phyloP scores from a whole-genome alignment of 2,329 filamentous ascomycete genomes.

The Paramyrothecium roridum region DNA sequence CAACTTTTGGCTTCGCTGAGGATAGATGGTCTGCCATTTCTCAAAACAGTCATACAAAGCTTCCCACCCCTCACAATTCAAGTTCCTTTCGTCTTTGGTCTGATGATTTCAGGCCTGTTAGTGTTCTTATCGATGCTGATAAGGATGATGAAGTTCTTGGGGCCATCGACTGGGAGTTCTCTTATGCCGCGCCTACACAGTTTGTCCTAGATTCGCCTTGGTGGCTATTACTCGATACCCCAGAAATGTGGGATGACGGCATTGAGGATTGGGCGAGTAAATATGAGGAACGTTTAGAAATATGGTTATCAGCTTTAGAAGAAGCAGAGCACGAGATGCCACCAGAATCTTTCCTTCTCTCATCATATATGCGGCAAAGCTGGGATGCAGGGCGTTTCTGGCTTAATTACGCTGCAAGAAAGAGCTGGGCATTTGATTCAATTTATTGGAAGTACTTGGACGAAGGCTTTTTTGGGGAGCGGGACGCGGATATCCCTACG shows the following conservation, averaged over 20 bases:
- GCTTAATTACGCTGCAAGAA: constrained; percentile 29
- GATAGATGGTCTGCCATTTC: constrained; percentile 25
- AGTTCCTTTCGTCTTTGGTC: constrained; percentile 22
- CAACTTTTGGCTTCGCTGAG: constrained; percentile 22
- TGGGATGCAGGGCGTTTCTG: constrained; percentile 29
- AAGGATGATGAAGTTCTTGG: constrained; percentile 19
- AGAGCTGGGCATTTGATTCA: constrained; percentile 29
- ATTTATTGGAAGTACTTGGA: constrained; percentile 30
- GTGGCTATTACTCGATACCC: constrained; percentile 31
- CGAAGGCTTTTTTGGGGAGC: constrained; percentile 8
- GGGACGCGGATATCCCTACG: constrained; percentile 5
- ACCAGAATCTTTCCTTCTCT: neutral
- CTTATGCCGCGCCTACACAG: constrained; percentile 27
- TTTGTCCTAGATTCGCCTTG: constrained; percentile 33
- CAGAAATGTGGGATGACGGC: constrained; percentile 26
- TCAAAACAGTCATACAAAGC: constrained; percentile 1
- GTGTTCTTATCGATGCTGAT: constrained; percentile 28
- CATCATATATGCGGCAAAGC: constrained; percentile 24
- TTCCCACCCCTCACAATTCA: constrained; percentile 13
- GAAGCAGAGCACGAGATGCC: constrained; percentile 20
- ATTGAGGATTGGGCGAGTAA: constrained; percentile 22
- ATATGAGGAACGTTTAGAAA: constrained; percentile 28
- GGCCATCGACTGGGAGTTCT: constrained; percentile 39
- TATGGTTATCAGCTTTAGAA: constrained; percentile 29
- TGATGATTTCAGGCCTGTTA: constrained; percentile 29